These are phyloP conservation scores for Miamiensis avidus DNA, from an alignment of 169 alveolate genomes.

Conservation along the genomic window DNA sequence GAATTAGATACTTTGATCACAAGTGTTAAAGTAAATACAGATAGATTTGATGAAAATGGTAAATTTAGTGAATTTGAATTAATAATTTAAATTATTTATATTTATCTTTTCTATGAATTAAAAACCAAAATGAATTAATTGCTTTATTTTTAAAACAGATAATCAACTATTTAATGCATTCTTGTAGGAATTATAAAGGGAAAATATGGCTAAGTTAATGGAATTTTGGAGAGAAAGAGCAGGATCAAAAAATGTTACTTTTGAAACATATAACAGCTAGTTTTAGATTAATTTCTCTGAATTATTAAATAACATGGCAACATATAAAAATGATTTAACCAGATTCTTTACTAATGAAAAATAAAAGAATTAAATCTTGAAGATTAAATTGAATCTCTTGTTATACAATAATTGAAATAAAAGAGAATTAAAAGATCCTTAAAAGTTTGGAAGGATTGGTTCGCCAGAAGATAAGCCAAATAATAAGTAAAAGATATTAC, in stretches of 20 bases:
- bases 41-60: not conserved
- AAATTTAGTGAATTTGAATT: no score
- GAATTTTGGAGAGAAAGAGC: not conserved
- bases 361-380: not conserved
- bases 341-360: not conserved
- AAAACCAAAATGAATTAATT: no score
- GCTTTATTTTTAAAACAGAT: not conserved
- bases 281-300: no score
- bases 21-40: not conserved
- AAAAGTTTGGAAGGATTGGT: not conserved
- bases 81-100: no score
- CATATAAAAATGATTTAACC: not conserved
- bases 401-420: not conserved
- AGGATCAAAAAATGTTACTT: not conserved
- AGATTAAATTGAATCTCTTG: not conserved
- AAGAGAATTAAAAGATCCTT: not conserved
- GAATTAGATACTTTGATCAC: not conserved
- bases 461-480: not conserved
- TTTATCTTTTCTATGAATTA: no score
- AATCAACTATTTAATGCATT: not conserved
- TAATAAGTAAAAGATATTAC: not conserved
- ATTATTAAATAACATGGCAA: not conserved
- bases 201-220: not conserved
- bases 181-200: not conserved
- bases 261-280: not conserved